These are phyloP conservation scores for Platanthera guangdongensis DNA, from an alignment of 106 monocot genomes.

Conservation along the genomic window DNA sequence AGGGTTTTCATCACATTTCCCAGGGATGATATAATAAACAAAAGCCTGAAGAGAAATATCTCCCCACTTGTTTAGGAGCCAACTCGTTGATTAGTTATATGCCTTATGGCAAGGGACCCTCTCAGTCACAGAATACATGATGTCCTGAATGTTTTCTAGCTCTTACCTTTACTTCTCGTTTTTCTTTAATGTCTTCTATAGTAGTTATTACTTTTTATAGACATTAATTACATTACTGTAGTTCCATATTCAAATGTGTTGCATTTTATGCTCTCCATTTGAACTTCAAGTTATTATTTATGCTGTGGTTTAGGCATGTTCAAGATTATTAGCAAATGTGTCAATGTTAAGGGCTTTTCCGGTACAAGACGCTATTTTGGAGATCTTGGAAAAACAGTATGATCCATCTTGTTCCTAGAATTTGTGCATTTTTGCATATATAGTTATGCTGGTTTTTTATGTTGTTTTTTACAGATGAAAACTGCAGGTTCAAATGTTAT, in stretches of 20 bases:
- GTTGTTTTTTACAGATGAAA: constrained; percentile 40
- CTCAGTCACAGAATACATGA: too few relatives aligned
- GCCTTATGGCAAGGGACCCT: too few relatives aligned
- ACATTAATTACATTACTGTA: neutral
- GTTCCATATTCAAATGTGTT: neutral
- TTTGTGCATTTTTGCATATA: neutral
- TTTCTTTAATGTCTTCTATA: neutral
- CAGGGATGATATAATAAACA: too few relatives aligned
- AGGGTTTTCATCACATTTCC: too few relatives aligned
- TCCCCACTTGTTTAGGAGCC: too few relatives aligned
- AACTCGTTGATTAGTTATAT: too few relatives aligned
- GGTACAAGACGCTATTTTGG: constrained; percentile 90
- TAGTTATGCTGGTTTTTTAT: constrained; percentile 2
- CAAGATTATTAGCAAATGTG: constrained; percentile 72
- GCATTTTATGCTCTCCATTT: neutral
- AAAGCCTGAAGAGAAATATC: too few relatives aligned
- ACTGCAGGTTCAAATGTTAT: constrained; percentile 76
- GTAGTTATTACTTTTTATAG: neutral
- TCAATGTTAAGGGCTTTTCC: constrained; percentile 53
- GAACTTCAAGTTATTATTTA: constrained; percentile 9
- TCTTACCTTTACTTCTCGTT: neutral
- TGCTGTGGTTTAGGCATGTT: constrained; percentile 60
- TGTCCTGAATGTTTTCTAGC: neutral
- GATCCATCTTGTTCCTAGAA: neutral
- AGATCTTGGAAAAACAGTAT: constrained; percentile 80